A percentile compares a stretch with the other conserved stretches of the same genome.
phyloP scores from a whole-genome alignment of 805 yeast genomes.

The Schwanniomyces pseudopolymorphus region DNA sequence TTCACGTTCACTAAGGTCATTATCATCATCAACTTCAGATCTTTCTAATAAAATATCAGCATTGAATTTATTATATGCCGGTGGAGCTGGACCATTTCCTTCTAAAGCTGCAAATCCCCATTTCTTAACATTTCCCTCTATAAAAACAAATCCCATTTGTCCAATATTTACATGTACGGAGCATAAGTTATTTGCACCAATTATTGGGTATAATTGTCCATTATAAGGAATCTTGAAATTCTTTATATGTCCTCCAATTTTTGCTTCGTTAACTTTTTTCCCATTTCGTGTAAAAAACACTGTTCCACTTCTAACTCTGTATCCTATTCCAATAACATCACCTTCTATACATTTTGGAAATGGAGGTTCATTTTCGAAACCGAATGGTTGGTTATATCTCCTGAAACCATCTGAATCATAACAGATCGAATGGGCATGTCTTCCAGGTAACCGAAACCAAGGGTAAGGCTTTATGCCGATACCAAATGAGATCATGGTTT shows the following conservation, averaged over 20 bases:
- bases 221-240: slow-evolving; percentile 55
- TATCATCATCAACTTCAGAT: slow-evolving; percentile 52
- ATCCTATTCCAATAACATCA: slow-evolving; percentile 92
- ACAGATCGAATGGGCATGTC: slow-evolving; percentile 80
- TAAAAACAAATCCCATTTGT: slow-evolving; percentile 82
- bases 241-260: slow-evolving; percentile 74
- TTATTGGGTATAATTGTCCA: slow-evolving; percentile 73
- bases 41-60: slow-evolving; percentile 77
- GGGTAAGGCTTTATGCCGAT: slow-evolving; percentile 89
- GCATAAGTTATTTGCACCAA: slow-evolving; percentile 83
- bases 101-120: slow-evolving; percentile 94
- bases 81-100: slow-evolving; percentile 91
- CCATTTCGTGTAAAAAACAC: slow-evolving; percentile 95
- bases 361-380: slow-evolving; percentile 42
- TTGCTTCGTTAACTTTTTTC: slow-evolving; percentile 77
- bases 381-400: slow-evolving; percentile 76
- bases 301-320: slow-evolving; percentile 77
- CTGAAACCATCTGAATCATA: slow-evolving; percentile 85
- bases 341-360: slow-evolving; percentile 71
- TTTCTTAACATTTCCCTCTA: slow-evolving; percentile 89
- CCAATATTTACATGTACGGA: slow-evolving; percentile 88
- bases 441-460: slow-evolving; percentile 87
- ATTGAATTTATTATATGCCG: slow-evolving; percentile 79
- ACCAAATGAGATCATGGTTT: slow-evolving; percentile 69
- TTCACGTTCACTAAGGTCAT: slow-evolving; percentile 43